Evolutionary conservation across 2,329 filamentous ascomycete genomes (phyloP).

Genomic region (Achaetomium macrosporum): DNA sequence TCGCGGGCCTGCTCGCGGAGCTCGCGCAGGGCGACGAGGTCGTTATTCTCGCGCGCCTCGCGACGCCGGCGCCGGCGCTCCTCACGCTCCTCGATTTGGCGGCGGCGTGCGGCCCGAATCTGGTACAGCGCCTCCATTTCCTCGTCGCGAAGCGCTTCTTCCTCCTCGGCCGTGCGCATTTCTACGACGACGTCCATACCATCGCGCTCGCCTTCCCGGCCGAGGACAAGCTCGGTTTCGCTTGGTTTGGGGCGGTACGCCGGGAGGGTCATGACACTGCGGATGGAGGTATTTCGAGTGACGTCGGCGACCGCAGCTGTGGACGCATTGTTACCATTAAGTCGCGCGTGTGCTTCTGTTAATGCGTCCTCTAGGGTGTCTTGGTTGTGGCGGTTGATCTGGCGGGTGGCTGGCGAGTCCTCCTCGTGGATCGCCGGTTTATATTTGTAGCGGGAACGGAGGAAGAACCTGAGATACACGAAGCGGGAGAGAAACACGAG

Average conservation of each 20-base stretch:
- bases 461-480: slow-evolving; percentile 1
- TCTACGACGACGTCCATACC: slow-evolving; percentile 90
- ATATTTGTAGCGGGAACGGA: slow-evolving; percentile 1
- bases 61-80: slow-evolving; percentile 62
- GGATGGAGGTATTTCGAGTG: slow-evolving; percentile 77
- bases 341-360: slow-evolving; percentile 8
- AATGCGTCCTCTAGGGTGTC: slow-evolving; percentile 20
- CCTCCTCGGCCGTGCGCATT: slow-evolving; percentile 71
- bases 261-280: slow-evolving; percentile 91
- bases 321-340: slow-evolving; percentile 1
- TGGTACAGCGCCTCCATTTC: slow-evolving; percentile 94
- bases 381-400: slow-evolving; percentile 13
- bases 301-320: slow-evolving; percentile 40
- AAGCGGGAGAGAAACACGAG: slow-evolving; percentile 1
- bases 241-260: slow-evolving; percentile 69
- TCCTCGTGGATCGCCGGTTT: slow-evolving; percentile 12
- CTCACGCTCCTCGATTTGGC: slow-evolving; percentile 71
- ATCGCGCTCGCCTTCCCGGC: slow-evolving; percentile 81
- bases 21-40: slow-evolving; percentile 61
- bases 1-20: slow-evolving; percentile 53
- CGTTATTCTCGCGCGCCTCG: slow-evolving; percentile 67
- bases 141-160: slow-evolving; percentile 72
- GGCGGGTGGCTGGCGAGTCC: slow-evolving; percentile 11
- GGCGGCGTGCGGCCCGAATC: slow-evolving; percentile 71
- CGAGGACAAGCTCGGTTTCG: slow-evolving; percentile 75